Base-by-base conservation (phyloP, 2,329 filamentous ascomycete species). In the Botryotinia convoluta region DNA sequence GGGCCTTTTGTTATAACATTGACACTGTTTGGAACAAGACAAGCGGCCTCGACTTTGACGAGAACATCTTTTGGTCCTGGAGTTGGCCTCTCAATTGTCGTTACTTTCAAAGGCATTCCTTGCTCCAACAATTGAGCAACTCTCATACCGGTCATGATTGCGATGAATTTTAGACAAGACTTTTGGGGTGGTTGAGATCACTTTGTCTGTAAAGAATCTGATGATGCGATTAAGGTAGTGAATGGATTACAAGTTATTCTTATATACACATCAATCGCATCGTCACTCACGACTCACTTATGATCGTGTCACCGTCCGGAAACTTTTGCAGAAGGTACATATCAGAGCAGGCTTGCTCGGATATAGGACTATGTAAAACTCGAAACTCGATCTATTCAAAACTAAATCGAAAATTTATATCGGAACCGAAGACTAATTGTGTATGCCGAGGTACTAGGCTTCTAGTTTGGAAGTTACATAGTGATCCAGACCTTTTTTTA, bases 61-160 rank as follows among this genome's bases (percentile, higher is more conserved):
- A 61, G 32, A 61, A 61, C 59, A 4, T 61, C 59, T n/a, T 61
- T 61, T 26, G 59, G 59, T 61, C 59, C 59, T 39, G 59, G 59
- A 61, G 12, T 39, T 26, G 59, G 59, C 32, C 14, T 37, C 35
- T 61, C 59, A 16, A 61, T 61, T 8, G 35, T 61, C 32, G 59
- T n/a, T 39, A 37, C 35, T 61, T 14, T 26, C 35, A 61, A 37
- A 26, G 59, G 59, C 32, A n/a, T 61, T n/a, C 59, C 59, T 61
- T 7, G 59, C 59, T 61, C 59, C 12, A 61, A 22, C 59, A 61
- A 61, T 39, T 61, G 59, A 26, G 59, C 59, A 37, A 61, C 59
- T 61, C 32, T 61, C 59, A 61, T 61, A 39, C 18, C 26, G 20
- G 59, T 61, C 59, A 61, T 61, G 59, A 39, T 37, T 39, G 59